These are phyloP conservation scores for Pythium dissotocum DNA, from an alignment of 352 stramenopile species.

Conservation along the genomic window DNA sequence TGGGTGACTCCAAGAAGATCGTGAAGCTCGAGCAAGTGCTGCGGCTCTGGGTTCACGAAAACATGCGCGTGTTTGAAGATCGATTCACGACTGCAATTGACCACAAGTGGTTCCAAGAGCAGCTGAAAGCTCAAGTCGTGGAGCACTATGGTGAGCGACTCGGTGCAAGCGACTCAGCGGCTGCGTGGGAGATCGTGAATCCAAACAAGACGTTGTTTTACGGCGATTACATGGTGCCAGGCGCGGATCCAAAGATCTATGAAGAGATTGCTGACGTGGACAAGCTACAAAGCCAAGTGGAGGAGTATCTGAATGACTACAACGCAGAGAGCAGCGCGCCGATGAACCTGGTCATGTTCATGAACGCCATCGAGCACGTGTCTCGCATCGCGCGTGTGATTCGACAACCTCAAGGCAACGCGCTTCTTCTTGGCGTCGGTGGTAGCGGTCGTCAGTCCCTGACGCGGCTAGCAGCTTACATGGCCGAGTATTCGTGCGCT, in stretches of 20 bases:
- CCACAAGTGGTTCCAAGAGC: conserved; percentile 78
- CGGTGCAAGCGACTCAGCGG: conserved; percentile 26
- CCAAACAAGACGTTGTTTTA: conserved; percentile 76
- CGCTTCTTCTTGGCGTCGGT: conserved; percentile 92
- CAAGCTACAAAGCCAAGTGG: conserved; percentile 73
- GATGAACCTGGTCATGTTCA: conserved; percentile 90
- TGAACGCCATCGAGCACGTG: conserved; percentile 89
- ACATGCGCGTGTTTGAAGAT: conserved; percentile 87
- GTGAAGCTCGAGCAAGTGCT: conserved; percentile 66
- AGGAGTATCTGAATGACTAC: conserved; percentile 89
- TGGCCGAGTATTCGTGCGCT: conserved; percentile 91
- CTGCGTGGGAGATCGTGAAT: conserved; percentile 66
- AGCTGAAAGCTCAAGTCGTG: conserved; percentile 61
- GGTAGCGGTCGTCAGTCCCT: conserved; percentile 91
- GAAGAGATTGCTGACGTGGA: conserved; percentile 90
- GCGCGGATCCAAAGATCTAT: conserved; percentile 90
- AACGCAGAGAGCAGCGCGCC: conserved; percentile 85
- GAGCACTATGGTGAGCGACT: conserved; percentile 55
- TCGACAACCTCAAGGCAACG: conserved; percentile 87
- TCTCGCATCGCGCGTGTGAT: conserved; percentile 83
- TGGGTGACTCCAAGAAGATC: conserved; percentile 81
- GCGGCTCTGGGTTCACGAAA: conserved; percentile 83
- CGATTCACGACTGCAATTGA: conserved; percentile 76
- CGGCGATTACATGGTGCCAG: conserved; percentile 92
- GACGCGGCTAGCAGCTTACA: conserved; percentile 90